These are phyloP conservation scores for Leishmania aethiopica DNA, from an alignment of 208 protist species.

Conservation along the genomic window DNA sequence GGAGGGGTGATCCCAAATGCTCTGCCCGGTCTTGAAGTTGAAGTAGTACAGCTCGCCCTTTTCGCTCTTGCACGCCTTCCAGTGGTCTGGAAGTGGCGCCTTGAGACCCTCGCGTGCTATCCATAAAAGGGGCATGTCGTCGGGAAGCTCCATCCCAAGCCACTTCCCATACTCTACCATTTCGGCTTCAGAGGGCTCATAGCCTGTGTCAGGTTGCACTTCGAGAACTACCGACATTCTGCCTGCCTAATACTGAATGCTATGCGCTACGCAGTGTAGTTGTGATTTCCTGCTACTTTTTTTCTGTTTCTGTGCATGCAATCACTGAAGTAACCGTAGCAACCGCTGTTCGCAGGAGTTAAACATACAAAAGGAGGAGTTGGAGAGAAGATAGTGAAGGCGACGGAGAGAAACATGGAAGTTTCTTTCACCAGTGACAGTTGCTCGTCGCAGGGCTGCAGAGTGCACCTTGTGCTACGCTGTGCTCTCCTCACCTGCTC, in stretches of 20 bases:
- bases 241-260: background rate
- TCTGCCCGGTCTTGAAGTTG: slow-evolving; percentile 93
- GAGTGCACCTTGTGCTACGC: background rate
- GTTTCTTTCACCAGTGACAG: background rate
- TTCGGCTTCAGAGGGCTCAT: slow-evolving; percentile 93
- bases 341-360: background rate
- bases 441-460: too few species aligned
- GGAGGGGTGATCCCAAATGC: slow-evolving; percentile 95
- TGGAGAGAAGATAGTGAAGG: background rate
- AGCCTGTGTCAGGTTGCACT: slow-evolving; percentile 72
- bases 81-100: slow-evolving; percentile 93
- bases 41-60: slow-evolving; percentile 96
- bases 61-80: slow-evolving; percentile 94
- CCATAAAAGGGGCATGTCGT: slow-evolving; percentile 92
- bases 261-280: background rate
- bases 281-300: background rate
- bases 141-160: slow-evolving; percentile 94
- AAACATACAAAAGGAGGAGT: slow-evolving; percentile 12
- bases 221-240: slow-evolving; percentile 88
- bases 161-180: slow-evolving; percentile 95
- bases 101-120: slow-evolving; percentile 95
- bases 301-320: slow-evolving; percentile 4
- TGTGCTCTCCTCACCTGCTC: background rate
- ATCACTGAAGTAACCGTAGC: background rate
- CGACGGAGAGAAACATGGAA: background rate